Evolutionary conservation across 2,329 filamentous ascomycete genomes (phyloP).

Genomic region (Dryadomyces quercivorus): DNA sequence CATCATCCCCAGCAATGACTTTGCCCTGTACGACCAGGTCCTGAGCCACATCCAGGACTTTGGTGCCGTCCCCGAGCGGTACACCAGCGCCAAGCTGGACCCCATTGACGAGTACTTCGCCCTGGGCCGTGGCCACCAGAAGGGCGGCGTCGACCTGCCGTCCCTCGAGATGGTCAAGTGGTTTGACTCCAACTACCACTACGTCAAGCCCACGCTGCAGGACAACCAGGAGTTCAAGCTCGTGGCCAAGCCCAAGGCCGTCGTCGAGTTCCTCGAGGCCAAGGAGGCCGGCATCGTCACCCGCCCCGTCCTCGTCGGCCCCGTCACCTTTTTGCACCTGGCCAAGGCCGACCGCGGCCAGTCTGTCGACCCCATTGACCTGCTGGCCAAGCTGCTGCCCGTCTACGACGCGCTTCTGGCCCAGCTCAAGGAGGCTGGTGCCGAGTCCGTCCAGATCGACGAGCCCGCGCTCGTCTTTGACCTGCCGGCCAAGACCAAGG

Average conservation of each 20-base stretch:
- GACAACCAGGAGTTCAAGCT: constrained; percentile 96
- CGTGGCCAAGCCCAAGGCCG: constrained; percentile 76
- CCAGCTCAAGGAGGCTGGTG: constrained; percentile 92
- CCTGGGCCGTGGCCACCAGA: constrained; percentile 98
- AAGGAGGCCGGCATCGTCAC: constrained; percentile 93
- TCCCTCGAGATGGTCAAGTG: constrained; percentile 99
- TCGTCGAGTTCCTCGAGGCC: constrained; percentile 88
- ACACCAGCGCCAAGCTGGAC: constrained; percentile 80
- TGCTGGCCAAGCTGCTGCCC: constrained; percentile 85
- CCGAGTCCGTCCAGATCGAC: constrained; percentile 94
- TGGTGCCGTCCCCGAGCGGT: constrained; percentile 83
- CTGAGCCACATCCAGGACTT: constrained; percentile 98
- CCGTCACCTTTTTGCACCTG: constrained; percentile 93
- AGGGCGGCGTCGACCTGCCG: constrained; percentile 84
- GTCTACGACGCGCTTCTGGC: constrained; percentile 87
- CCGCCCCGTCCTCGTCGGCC: constrained; percentile 87
- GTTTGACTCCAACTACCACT: constrained; percentile 99
- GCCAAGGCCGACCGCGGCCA: constrained; percentile 97
- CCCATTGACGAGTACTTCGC: constrained; percentile 96
- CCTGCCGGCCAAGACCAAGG: constrained; percentile 79
- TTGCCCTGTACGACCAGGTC: constrained; percentile 96
- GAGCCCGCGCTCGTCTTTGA: constrained; percentile 96
- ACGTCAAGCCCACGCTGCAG: constrained; percentile 97
- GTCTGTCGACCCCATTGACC: constrained; percentile 82
- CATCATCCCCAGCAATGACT: constrained; percentile 98